Evolutionary conservation across 345 rosid species (phyloP).

Genomic region (Linum lewisii): DNA sequence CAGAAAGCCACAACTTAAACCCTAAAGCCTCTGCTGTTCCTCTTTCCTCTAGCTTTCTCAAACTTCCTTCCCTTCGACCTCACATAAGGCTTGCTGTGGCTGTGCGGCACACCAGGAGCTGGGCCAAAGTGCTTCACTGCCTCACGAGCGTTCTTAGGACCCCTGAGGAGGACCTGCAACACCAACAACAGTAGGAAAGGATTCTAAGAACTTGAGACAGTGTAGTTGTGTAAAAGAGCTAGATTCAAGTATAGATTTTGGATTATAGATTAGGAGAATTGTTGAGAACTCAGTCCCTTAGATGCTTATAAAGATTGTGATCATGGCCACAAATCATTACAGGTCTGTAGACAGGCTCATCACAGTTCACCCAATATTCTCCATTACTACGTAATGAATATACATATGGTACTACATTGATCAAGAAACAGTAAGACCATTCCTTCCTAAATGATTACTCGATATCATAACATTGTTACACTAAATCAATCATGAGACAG

Average conservation of each 20-base stretch:
- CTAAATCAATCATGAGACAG: too few relatives aligned
- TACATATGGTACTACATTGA: too few relatives aligned
- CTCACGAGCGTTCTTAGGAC: slow-evolving; percentile 90
- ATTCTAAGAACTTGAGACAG: not conserved
- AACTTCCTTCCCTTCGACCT: slow-evolving; percentile 85
- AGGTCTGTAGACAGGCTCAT: slow-evolving; percentile 16
- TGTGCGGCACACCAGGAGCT: slow-evolving; percentile 97
- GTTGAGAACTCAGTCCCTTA: slow-evolving; percentile 16
- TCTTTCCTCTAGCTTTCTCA: slow-evolving; percentile 82
- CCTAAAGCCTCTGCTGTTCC: slow-evolving; percentile 63
- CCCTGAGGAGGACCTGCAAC: slow-evolving; percentile 74
- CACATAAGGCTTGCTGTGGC: slow-evolving; percentile 81
- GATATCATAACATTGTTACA: not conserved
- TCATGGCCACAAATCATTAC: slow-evolving; percentile 16
- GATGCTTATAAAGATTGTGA: slow-evolving; percentile 14
- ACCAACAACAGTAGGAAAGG: not conserved
- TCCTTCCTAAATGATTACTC: not conserved
- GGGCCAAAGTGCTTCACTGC: slow-evolving; percentile 97
- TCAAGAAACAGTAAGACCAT: too few relatives aligned
- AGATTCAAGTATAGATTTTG: not conserved
- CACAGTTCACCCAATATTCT: slow-evolving; percentile 1
- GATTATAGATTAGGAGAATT: not conserved
- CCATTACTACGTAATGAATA: too few relatives aligned
- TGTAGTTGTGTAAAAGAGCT: not conserved
- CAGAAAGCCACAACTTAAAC: slow-evolving; percentile 22